These are phyloP conservation scores for Phaeophleospora eucalypticola DNA, from an alignment of 2,329 filamentous ascomycete genomes.

Conservation along the genomic window DNA sequence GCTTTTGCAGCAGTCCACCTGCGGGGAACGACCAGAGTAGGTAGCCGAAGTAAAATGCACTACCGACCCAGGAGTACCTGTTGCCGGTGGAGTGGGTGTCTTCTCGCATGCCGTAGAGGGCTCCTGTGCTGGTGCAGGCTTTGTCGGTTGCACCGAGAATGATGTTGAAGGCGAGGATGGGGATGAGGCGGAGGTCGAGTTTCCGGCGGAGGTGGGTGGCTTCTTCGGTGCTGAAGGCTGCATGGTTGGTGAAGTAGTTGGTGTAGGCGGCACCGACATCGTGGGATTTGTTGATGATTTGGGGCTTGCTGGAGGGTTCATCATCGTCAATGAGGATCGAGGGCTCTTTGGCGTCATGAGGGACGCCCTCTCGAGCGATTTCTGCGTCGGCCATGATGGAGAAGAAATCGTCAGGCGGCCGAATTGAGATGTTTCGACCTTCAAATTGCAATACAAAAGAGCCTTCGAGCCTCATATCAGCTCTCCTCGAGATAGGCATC, in stretches of 20 bases:
- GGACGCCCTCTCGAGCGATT: no score
- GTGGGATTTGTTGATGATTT: conserved; percentile 1
- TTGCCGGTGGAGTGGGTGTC: conserved; percentile 54
- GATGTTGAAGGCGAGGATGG: conserved; percentile 9
- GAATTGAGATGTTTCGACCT: no score
- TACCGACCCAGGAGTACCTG: conserved; percentile 54
- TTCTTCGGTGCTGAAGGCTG: conserved; percentile 3
- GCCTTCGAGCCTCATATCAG: background rate
- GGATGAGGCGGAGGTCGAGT: conserved; percentile 11
- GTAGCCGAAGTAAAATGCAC: conserved; percentile 52
- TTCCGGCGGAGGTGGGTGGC: conserved; percentile 3
- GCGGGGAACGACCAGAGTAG: conserved; percentile 53
- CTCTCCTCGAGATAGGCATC: background rate
- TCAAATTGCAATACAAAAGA: no score
- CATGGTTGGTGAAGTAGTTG: conserved; percentile 9
- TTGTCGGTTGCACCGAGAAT: conserved; percentile 12
- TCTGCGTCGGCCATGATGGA: background rate
- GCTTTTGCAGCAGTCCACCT: conserved; percentile 50
- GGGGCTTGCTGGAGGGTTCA: background rate
- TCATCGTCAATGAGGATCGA: background rate
- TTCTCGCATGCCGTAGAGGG: conserved; percentile 47
- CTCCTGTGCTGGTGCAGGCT: conserved; percentile 5
- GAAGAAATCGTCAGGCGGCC: no score
- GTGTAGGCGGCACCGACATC: conserved; percentile 9
- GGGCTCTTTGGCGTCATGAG: conserved; percentile 3